These are phyloP conservation scores for Penium margaritaceum DNA, from an alignment of 139 green algal genomes.

Conservation along the genomic window DNA sequence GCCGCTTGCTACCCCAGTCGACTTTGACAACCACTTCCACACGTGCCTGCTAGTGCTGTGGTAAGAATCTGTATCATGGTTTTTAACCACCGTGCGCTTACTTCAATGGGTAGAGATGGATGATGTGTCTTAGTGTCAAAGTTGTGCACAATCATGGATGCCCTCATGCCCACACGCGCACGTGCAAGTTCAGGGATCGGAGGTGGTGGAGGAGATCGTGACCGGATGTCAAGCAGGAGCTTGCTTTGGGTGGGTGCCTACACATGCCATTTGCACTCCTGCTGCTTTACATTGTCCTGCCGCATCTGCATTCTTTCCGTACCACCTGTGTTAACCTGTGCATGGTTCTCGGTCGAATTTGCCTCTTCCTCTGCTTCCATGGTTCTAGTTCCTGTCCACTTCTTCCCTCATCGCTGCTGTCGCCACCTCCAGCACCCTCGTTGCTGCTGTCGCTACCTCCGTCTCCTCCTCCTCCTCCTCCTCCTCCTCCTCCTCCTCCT, in stretches of 20 bases:
- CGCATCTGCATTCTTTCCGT: background rate
- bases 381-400: too few relatives aligned
- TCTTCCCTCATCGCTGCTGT: too few relatives aligned
- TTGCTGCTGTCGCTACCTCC: background rate
- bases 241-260: conserved; percentile 63
- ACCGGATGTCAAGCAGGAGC: conserved; percentile 68
- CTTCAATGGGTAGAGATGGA: too few relatives aligned
- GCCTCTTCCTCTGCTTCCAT: background rate
- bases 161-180: too few relatives aligned
- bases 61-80: too few relatives aligned
- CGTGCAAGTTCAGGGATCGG: background rate
- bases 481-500: background rate
- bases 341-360: background rate
- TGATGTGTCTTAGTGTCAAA: too few relatives aligned
- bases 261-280: background rate
- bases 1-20: too few relatives aligned
- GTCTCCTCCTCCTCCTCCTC: background rate
- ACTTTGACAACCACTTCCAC: too few relatives aligned
- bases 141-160: too few relatives aligned
- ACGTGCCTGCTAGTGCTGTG: too few relatives aligned
- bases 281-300: background rate
- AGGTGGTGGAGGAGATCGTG: conserved; percentile 29
- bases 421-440: too few relatives aligned
- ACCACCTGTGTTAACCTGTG: background rate
- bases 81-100: too few relatives aligned